phyloP scores from a whole-genome alignment of 2,329 filamentous ascomycete genomes.

The Trichoderma sp. region DNA sequence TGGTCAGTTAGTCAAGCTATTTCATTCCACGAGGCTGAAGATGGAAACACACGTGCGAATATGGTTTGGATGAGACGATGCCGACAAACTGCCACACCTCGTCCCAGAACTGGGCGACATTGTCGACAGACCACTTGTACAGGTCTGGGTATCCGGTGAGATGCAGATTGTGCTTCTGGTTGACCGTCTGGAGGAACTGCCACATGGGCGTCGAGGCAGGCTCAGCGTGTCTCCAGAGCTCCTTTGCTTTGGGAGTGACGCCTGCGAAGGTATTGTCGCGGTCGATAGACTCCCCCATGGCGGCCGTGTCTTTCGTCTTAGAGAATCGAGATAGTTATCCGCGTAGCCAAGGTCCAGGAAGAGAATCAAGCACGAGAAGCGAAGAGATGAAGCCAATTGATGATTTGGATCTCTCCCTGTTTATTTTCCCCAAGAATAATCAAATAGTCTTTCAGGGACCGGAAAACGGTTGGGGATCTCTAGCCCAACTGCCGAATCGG shows the following conservation, averaged over 20 bases:
- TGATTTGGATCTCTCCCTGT: neutral
- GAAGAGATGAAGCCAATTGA: neutral
- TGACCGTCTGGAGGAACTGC: constrained; percentile 68
- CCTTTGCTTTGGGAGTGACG: constrained; percentile 15
- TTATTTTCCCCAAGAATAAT: neutral
- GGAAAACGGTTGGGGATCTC: constrained; percentile 11
- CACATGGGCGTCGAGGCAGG: constrained; percentile 69
- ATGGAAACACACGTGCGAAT: constrained; percentile 50
- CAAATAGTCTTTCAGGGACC: constrained; percentile 13
- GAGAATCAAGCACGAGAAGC: neutral
- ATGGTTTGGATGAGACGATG: constrained; percentile 65
- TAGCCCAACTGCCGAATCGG: constrained; percentile 16
- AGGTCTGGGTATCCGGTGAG: constrained; percentile 71
- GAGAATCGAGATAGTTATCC: neutral
- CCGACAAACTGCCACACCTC: constrained; percentile 82
- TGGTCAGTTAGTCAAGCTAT: neutral
- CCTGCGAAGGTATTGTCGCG: neutral
- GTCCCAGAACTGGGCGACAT: constrained; percentile 77
- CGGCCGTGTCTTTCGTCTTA: neutral
- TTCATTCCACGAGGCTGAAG: neutral
- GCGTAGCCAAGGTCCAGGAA: neutral
- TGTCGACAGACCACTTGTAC: constrained; percentile 79
- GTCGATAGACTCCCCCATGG: constrained; percentile 19
- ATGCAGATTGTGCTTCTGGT: constrained; percentile 61
- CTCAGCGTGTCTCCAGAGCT: constrained; percentile 67